Base-by-base conservation (phyloP, 2,329 filamentous ascomycete genomes). In the Colletotrichum phormii region DNA sequence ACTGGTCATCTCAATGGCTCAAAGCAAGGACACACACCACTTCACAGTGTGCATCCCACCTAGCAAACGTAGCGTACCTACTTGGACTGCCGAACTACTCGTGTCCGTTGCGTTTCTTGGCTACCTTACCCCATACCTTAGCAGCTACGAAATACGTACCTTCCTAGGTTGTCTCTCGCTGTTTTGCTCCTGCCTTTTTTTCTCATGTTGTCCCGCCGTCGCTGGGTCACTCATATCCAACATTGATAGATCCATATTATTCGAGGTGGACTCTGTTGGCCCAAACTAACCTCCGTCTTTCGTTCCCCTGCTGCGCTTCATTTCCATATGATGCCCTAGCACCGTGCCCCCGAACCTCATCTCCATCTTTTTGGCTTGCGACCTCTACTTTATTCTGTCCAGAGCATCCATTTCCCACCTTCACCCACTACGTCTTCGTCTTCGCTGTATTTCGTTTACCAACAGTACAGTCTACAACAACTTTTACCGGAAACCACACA, bases 291-390 rank as follows among this genome's bases (percentile, higher is more conserved):
- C 66, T 70, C 24, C 49, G 55, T 73, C 67, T 65, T 61, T 71
- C 67, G 66, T 58, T 71, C 67, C 71, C 67, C 61, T 70, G 66
- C 35, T 49, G 66, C 54, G 70, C 66, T 71, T 65, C 61, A 65
- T 65, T 71, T 65, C 60, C 71, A 71, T 71, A 73, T 73, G 61
- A 71, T 73, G 71, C 66, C 67, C 71, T 70, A 73, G 71, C 55
- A 71, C 60, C 61, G 71, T 51, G 55, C 58, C 66, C 60, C 71
- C 71, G 42, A 73, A 29, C 61, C 35, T 37, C 67, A 65, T 65
- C 67, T 62, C 71, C 71, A 65, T 73, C 61, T 51, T 65, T 71
- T 46, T 61, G 37, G 51, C 46, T 62, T 54, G 67, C 61, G 37
- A 57, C 33, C 51, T 64, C 22, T 22, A 31, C 29, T 65, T 51